Evolutionary conservation across 1,139 yeast species (phyloP), one percentile per base, ranked within the genome.

Genomic region (Suhomyces yuchorum): DNA sequence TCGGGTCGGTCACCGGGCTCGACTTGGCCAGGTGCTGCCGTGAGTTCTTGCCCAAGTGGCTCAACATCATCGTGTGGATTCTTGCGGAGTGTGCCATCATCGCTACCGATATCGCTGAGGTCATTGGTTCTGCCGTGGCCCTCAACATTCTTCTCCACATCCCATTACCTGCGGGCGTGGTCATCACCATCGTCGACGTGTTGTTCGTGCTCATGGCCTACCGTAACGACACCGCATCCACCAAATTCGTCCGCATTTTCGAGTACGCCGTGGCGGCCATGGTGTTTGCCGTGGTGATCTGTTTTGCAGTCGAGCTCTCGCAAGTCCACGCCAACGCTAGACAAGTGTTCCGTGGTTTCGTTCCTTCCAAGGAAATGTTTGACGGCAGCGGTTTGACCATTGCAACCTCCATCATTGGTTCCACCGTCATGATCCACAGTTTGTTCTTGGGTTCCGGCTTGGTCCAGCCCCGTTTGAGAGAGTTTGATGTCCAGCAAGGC

Each of bases 71-170:
- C 1, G 54, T 88, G 4, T 88, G 89, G 79, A 54, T 85, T 37
- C 72, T 86, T 51, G 92, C 96, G 1, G 96, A 88, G 62, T 74
- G 79, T 58, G 95, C 96, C 28, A 87, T 88, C 50, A 80, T 88
- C 44, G 90, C 96, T 1, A 88, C 96, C 0, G 96, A 88, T 71
- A 77, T 88, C 8, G 95, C 96, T 3, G 96, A 88, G 60, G 96
- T 88, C 30, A 86, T 88, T 47, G 96, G 96, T 58, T 81, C 90
- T n/a, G 95, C 96, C 3, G 82, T 88, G 57, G 93, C 96, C 0
- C 70, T 88, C 51, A 87, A 88, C 59, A 83, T 88, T 46, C 71
- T 88, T 51, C 57, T 86, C 40, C 76, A 75, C 44, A 73, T 88
- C 14, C 96, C 96, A 0, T 69, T 88, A 33, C 85, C 91, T 8